Percentiles rank a stretch among this genome's conserved stretches.
Conservation (phyloP, 2,329 filamentous ascomycete genomes). For the Claviceps digitariae region DNA sequence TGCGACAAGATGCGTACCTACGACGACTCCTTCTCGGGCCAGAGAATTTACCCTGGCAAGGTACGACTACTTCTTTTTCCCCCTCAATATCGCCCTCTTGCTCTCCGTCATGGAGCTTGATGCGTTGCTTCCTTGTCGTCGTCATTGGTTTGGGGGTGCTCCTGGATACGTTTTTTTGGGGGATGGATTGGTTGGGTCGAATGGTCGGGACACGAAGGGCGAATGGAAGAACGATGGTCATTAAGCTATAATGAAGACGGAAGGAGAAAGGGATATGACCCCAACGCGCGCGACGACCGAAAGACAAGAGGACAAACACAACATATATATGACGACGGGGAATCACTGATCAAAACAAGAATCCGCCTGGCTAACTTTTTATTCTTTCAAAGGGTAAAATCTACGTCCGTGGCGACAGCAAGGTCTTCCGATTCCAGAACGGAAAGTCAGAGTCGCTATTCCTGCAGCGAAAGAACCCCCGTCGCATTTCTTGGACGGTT, state of each 20-base stretch:
- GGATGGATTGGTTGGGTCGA: neutral
- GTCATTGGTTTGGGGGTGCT: neutral
- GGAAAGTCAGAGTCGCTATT: slow-evolving; percentile 99
- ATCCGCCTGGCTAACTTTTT: slow-evolving; percentile 12
- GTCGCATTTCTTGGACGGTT: slow-evolving; percentile 96
- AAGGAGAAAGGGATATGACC: neutral
- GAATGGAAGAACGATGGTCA: neutral
- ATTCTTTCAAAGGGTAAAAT: slow-evolving; percentile 68
- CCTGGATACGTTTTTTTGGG: neutral
- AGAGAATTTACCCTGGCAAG: slow-evolving; percentile 56
- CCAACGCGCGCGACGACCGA: neutral
- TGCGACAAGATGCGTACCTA: slow-evolving; percentile 50
- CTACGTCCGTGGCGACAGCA: slow-evolving; percentile 99
- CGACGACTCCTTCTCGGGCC: slow-evolving; percentile 53
- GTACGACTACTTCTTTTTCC: slow-evolving; percentile 26
- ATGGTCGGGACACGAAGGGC: neutral
- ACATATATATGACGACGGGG: neutral
- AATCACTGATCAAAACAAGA: neutral
- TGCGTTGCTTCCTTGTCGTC: neutral
- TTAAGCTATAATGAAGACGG: neutral
- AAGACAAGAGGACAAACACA: neutral
- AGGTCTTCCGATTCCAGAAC: slow-evolving; percentile 99
- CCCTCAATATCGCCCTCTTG: neutral
- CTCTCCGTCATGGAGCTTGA: neutral
- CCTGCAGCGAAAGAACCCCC: slow-evolving; percentile 99